Base-by-base conservation (phyloP, 768 basidiomycete genomes). In the Suillus discolor region DNA sequence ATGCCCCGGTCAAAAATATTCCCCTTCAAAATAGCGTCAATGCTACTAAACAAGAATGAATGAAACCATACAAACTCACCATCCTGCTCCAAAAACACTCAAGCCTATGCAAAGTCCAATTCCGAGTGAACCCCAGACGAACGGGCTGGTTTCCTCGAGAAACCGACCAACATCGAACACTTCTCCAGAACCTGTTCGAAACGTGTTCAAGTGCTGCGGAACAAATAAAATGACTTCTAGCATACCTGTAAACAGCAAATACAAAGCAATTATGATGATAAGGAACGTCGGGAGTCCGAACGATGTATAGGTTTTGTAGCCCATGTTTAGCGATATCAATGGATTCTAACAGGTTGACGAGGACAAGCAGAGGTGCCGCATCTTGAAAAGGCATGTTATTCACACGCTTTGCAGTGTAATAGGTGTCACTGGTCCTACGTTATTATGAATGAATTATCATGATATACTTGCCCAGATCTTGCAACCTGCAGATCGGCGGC, bases 1-100 rank as follows among this genome's bases (percentile, higher is more conserved):
- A 97, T n/a, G 96, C 81, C 63, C 97, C 97, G 1, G 97, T 99
- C 64, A 99, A 80, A 82, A 97, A 95, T 75, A 99, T 99, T 61
- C 97, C 97, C 97, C 97, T 99, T 66, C 66, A 44, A 67, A 51
- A 42, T 23, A 23, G 38, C 15, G 47, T 66, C 39, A 67, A 36
- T 38, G 28, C 41, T 5, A 64, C 45, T 59, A 44, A 38, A 31
- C 34, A 12, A 62, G 36, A 51, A 20, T 41, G 23, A 25, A 41
- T 41, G 23, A 25, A 41, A 16, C 16, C 28, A 6, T 59, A 25
- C 16, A 15, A 13, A 78, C 92, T 67, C 55, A 97, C 97, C 97
- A 99, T 79, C 92, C 97, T 57, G 97, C 97, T 66, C 97, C 97
- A 3, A 95, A 80, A 3, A 97, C 96, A 72, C 94, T 96, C 62